Base-by-base conservation (phyloP, 2,329 filamentous ascomycete species). In the Decorospora gaudefroyi region DNA sequence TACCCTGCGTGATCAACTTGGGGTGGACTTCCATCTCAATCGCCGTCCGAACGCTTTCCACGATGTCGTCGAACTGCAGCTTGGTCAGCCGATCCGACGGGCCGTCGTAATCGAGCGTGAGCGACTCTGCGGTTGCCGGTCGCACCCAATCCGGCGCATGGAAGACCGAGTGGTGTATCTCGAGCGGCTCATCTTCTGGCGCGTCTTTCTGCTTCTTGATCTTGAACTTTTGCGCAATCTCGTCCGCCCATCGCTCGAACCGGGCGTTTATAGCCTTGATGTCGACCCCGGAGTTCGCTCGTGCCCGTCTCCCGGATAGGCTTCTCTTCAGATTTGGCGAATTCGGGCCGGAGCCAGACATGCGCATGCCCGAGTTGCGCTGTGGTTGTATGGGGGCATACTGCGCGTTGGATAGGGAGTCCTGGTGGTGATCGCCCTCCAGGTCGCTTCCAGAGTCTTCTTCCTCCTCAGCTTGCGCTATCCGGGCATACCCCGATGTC, bases 91-190 rank as follows among this genome's bases (percentile, higher is more conserved):
- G 78, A 12, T 85, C 83, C 30, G 83, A 80, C 46, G 82, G 46
- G 74, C 75, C 52, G n/a, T 74, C 76, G 35, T 74, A 67, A 39
- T 79, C 76, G 13, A 68, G 73, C 9, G 88, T 83, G 51, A 96
- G 77, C 12, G 80, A 80, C 71, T 95, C 87, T 28, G 86, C 81
- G 1, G 87, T 90, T 29, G 86, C 82, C 2, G 92, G 91, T 4
- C 87, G 81, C 33, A 96, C 80, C 53, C 91, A 90, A 49, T 96
- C 90, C 1, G 92, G 92, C 1, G 93, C 80, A 62, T 96, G 91
- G 67, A 99, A 99, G 30, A 99, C 93, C 0, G 91, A 95, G 72
- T 97, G 90, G 62, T 97, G 91, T 48, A 99, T 99, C 74, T 99
- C 93, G 22, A 96, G 77, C 41, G 85, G 85, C 69, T 95, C 89